Base-by-base conservation (phyloP, 2,329 filamentous ascomycete genomes). In the Phaeomoniella chlamydospora region DNA sequence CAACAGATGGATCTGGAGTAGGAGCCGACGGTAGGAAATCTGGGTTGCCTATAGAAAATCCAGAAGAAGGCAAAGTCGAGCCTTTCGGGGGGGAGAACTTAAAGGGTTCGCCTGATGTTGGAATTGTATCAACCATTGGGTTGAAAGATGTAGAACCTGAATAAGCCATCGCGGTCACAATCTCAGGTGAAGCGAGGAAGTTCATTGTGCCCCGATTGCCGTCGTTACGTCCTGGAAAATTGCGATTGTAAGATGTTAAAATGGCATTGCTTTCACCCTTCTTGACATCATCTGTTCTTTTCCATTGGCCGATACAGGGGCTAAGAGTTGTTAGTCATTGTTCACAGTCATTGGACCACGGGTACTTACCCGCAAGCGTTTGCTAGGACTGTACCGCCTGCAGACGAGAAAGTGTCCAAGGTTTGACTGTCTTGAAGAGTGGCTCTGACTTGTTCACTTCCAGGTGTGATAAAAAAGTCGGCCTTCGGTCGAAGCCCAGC, bases 151-250 rank as follows among this genome's bases (percentile, higher is more conserved):
- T 96, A 37, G 73, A 76, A 37, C 90, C 90, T 30, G 87, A 80
- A 60, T 93, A 98, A 10, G 84, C 74, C 77, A 98, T 88, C 35
- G 90, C 90, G 3, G 90, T 96, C 43, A 98, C 90, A 39, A 98
- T 75, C 60, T 98, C 90, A 4, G 90, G 90, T 0, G 87, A 94
- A 6, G 90, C 88, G 36, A 98, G 73, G 65, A 98, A 98, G 69
- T 96, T 98, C 87, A 96, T 94, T 5, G 90, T 98, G 30, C 80
- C 78, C 15, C 83, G 78, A 65, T 98, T 98, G 43, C 90, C 90
- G 53, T 98, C 90, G 57, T 98, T 98, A 45, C 90, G 82, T 41
- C 85, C 88, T 35, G 83, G 83, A 68, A 98, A 98, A 64, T 98
- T 98, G 41, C 90, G 83, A 70, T 98, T 98, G 67, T 94, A 98